These are phyloP conservation scores for Metroxylon sagu DNA, from an alignment of 176 grass and related monocot species.

Conservation along the genomic window DNA sequence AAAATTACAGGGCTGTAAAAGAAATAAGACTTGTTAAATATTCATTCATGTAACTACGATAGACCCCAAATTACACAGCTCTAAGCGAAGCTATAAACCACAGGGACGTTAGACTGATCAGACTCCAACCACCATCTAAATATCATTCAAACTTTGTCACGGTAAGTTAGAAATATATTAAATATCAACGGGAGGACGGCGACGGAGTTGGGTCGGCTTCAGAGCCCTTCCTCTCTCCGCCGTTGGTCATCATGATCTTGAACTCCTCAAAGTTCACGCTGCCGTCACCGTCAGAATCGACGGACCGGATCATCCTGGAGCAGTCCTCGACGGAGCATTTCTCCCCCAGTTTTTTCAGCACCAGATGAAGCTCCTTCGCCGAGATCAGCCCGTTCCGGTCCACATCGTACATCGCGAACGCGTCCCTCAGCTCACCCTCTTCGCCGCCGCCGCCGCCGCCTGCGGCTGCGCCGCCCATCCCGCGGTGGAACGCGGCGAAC, in stretches of 20 bases:
- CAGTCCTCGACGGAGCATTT: constrained; percentile 48
- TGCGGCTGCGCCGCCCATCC: background rate
- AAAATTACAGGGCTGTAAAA: no score
- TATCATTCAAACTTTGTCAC: no score
- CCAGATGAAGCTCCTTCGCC: constrained; percentile 52
- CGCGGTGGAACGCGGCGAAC: constrained; percentile 62
- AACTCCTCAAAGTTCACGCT: constrained; percentile 79
- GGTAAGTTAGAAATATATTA: no score
- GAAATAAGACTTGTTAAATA: no score
- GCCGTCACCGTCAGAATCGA: constrained; percentile 68
- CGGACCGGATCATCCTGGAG: constrained; percentile 57
- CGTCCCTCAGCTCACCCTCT: constrained; percentile 56
- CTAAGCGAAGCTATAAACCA: no score
- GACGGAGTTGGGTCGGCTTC: background rate
- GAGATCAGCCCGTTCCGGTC: constrained; percentile 68
- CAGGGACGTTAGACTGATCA: no score
- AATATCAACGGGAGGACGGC: no score
- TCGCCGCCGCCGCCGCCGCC: background rate
- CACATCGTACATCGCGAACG: constrained; percentile 67
- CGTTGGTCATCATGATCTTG: constrained; percentile 73
- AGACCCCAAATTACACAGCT: no score
- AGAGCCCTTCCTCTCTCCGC: background rate
- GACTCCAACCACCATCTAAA: no score
- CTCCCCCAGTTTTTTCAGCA: constrained; percentile 44
- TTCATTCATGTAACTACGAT: no score